Evolutionary conservation across 2,329 filamentous ascomycete genomes (phyloP).

Genomic region (Lecanosticta acicola): DNA sequence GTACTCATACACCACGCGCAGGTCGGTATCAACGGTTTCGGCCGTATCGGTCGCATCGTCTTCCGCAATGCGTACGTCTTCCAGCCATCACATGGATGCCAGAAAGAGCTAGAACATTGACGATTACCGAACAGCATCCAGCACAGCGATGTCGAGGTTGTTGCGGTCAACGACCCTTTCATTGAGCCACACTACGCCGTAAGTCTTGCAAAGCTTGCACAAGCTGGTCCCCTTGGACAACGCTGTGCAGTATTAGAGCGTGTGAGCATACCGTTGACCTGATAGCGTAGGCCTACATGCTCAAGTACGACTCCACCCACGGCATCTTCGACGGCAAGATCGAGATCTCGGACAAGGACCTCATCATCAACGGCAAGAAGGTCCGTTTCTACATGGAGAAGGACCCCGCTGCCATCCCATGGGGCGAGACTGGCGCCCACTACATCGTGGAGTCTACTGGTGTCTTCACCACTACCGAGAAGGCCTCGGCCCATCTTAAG

Average conservation of each 20-base stretch:
- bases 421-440: conserved; percentile 77
- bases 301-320: conserved; percentile 98
- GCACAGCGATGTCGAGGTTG: conserved; percentile 82
- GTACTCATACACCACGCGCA: conserved; percentile 34
- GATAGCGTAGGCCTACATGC: conserved; percentile 79
- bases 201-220: conserved; percentile 44
- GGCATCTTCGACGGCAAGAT: conserved; percentile 92
- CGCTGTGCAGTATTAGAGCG: neutral
- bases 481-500: conserved; percentile 89
- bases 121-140: conserved; percentile 54
- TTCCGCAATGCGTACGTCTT: conserved; percentile 84
- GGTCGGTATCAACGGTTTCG: conserved; percentile 99
- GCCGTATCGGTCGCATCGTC: conserved; percentile 97
- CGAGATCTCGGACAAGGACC: conserved; percentile 63
- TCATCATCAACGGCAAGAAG: conserved; percentile 89
- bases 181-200: conserved; percentile 97
- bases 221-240: neutral
- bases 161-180: conserved; percentile 99
- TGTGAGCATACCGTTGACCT: conserved; percentile 17
- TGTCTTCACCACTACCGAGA: conserved; percentile 98
- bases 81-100: conserved; percentile 6
- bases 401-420: conserved; percentile 85
- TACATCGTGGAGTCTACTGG: conserved; percentile 98
- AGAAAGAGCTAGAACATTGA: conserved; percentile 3
- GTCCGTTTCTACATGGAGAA: conserved; percentile 92